A percentile compares a stretch with the other conserved stretches of the same genome.
Evolutionary conservation across 176 grass and related monocot genomes (phyloP).

Genomic region (Oryza punctata): DNA sequence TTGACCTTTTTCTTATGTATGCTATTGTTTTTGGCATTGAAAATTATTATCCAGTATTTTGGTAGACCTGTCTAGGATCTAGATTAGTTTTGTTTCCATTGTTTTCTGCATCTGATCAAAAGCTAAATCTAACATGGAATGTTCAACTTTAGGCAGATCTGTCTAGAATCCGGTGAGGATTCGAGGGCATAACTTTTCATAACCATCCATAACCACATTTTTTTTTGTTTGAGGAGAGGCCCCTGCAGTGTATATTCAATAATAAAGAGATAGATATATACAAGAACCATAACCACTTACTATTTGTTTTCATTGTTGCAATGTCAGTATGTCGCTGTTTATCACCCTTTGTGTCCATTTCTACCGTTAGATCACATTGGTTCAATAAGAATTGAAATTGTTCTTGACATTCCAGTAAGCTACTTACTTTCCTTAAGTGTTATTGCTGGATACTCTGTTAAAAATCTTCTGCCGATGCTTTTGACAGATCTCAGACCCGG

Average conservation of each 20-base stretch:
- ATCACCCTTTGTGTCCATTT: neutral
- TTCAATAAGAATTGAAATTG: neutral
- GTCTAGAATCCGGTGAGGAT: neutral
- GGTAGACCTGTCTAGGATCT: neutral
- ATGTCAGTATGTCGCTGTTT: neutral
- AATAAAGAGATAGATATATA: neutral
- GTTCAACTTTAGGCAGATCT: neutral
- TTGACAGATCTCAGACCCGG: conserved; percentile 54
- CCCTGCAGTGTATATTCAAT: neutral
- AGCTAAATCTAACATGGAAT: neutral
- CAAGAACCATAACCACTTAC: neutral
- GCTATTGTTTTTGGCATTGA: neutral
- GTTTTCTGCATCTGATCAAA: neutral
- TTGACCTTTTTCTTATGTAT: neutral
- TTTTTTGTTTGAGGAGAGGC: neutral
- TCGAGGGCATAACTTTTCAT: conserved; percentile 3
- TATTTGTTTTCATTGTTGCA: neutral
- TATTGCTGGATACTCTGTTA: conserved; percentile 8
- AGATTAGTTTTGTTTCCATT: neutral
- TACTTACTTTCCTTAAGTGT: neutral
- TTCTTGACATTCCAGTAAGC: neutral
- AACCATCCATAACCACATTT: neutral
- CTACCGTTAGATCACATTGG: neutral
- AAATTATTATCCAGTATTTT: neutral
- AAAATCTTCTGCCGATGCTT: conserved; percentile 5